Evolutionary conservation across 192 early-diverging fungal genomes (phyloP), one percentile per base, ranked within the genome.

Genomic region (Mortierella alpina): DNA sequence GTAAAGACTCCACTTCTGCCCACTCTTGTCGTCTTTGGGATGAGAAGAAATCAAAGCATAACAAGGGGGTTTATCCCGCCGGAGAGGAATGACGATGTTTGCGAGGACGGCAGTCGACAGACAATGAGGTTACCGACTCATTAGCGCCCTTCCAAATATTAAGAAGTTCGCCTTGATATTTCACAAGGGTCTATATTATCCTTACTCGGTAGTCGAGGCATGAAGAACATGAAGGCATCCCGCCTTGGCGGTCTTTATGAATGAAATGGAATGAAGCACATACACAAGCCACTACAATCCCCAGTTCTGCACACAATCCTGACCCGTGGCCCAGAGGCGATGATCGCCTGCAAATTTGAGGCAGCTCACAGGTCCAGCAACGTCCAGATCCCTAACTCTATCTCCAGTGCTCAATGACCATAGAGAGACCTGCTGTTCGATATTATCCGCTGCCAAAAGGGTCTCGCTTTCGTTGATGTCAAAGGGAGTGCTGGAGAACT

Each of bases 201-300:
- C 72, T 74, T 74, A 74, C 72, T 74, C 72, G 72, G 63, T 74
- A 74, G 64, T 74, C 72, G 72, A 74, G 72, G 72, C 72, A 74
- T 74, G 50, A 66, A 47, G 64, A 74, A 45, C 59, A 52, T 47
- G 44, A 45, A 10, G 18, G 14, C 6, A 47, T 20, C 11, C 39
- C 10, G 49, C 58, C 58, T 2, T 0, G 14, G 20, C 8, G 7
- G 22, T 10, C 17, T 45, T 48, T 42, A 55, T 44, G 13, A 13
- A 31, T 11, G 44, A 4, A 4, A 22, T 39, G 9, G 59, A 12
- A n/a, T n/a, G 54, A n/a, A 1, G 7, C 10, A 41, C 7, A 7
- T 5, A 12, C 23, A 66, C 61, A 47, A 44, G 22, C 20, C 31
- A 45, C 66, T 10, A 4, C 1, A 57, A 23, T 17, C 64, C 66